phyloP scores from a whole-genome alignment of 2,329 filamentous ascomycete genomes.

The Sporothrix globosa region DNA sequence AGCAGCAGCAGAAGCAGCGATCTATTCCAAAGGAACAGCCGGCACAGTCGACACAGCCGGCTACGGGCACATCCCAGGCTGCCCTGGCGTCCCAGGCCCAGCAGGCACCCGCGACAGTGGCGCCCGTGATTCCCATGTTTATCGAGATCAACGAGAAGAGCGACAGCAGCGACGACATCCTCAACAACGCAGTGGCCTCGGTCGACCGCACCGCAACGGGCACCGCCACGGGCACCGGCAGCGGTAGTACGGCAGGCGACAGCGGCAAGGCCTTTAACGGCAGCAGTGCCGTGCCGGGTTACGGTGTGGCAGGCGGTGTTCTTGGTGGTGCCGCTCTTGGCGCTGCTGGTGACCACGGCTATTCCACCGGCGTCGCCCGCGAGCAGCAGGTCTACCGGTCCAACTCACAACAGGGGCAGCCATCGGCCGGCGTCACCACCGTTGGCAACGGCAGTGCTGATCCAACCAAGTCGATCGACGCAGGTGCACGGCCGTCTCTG shows the following conservation, averaged over 20 bases:
- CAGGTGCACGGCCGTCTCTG: constrained; percentile 25
- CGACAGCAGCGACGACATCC: neutral
- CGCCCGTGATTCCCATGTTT: constrained; percentile 28
- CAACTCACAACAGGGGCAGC: neutral
- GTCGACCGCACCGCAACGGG: no score
- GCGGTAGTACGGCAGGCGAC: neutral
- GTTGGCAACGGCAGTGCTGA: neutral
- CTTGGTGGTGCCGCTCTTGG: neutral
- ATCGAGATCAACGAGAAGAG: constrained; percentile 13
- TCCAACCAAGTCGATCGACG: neutral
- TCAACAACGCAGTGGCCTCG: no score
- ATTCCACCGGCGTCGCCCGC: constrained; percentile 6
- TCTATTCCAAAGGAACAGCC: neutral
- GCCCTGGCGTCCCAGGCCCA: neutral
- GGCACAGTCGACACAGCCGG: neutral
- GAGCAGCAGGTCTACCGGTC: constrained; percentile 13
- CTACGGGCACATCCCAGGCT: neutral
- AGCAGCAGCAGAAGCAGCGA: neutral
- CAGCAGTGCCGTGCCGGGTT: constrained; percentile 7
- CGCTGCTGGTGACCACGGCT: neutral
- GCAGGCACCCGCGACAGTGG: neutral
- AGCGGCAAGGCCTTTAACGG: constrained; percentile 10
- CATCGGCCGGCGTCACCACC: neutral
- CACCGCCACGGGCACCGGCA: neutral
- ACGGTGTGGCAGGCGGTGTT: neutral